Percentiles rank a stretch among this genome's conserved stretches.
phyloP scores from a whole-genome alignment of 2,329 filamentous ascomycete species.

The Zymoseptoria ardabiliae region DNA sequence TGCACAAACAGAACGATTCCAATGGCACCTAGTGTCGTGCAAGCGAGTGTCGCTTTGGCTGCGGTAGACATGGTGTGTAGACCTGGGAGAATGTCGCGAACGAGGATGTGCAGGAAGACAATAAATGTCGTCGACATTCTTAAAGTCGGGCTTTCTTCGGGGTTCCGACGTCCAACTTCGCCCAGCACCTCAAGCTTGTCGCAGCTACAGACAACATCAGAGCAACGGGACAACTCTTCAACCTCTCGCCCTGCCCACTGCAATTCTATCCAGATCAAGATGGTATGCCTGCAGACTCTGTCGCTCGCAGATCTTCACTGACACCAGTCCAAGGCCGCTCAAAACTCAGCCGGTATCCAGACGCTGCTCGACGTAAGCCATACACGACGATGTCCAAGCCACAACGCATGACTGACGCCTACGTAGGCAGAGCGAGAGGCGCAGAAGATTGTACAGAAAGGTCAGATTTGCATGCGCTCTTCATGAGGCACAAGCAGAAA shows the following conservation, averaged over 20 bases:
- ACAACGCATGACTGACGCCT: slow-evolving; percentile 30
- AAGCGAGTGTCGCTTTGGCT: slow-evolving; percentile 76
- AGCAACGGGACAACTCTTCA: background rate
- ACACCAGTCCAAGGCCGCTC: slow-evolving; percentile 63
- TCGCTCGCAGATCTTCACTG: background rate
- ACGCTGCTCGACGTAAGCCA: slow-evolving; percentile 88
- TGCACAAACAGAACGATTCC: slow-evolving; percentile 81
- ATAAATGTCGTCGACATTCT: background rate
- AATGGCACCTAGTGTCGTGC: slow-evolving; percentile 67
- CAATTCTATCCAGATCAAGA: slow-evolving; percentile 1
- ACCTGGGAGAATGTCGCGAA: background rate
- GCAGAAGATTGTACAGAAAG: slow-evolving; percentile 97
- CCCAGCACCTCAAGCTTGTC: background rate
- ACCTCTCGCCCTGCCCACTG: background rate
- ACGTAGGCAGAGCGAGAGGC: slow-evolving; percentile 89
- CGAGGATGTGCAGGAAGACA: slow-evolving; percentile 1
- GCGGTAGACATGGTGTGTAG: slow-evolving; percentile 67
- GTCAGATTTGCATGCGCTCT: slow-evolving; percentile 43
- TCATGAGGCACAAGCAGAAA: background rate
- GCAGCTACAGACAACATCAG: background rate
- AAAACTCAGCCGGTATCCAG: slow-evolving; percentile 97
- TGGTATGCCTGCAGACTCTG: slow-evolving; percentile 6
- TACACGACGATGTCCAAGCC: slow-evolving; percentile 5
- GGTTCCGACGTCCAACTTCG: slow-evolving; percentile 4
- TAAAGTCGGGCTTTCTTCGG: background rate